phyloP scores from a whole-genome alignment of 768 basidiomycete genomes.

The Lactarius sp. region DNA sequence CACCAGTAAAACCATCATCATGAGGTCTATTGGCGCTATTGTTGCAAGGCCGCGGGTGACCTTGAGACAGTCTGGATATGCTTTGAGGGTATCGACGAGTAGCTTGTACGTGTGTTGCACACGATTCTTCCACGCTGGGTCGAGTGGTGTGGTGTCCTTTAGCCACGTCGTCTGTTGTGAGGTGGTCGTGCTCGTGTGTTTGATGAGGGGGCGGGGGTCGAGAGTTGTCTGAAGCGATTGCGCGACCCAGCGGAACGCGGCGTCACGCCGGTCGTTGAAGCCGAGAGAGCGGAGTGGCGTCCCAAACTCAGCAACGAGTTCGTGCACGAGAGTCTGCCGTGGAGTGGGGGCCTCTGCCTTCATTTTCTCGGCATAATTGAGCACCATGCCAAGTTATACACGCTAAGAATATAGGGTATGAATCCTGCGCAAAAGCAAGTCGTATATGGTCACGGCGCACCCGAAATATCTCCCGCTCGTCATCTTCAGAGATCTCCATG shows the following conservation, averaged over 20 bases:
- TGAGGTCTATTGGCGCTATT: slow-evolving; percentile 25
- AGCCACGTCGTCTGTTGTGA: slow-evolving; percentile 51
- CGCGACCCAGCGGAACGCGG: slow-evolving; percentile 54
- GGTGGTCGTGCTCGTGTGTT: slow-evolving; percentile 32
- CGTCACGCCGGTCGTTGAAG: slow-evolving; percentile 47
- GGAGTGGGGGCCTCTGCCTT: slow-evolving; percentile 29
- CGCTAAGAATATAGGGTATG: slow-evolving; percentile 23
- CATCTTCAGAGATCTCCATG: slow-evolving; percentile 27
- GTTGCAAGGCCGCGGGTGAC: slow-evolving; percentile 20
- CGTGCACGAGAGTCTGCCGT: slow-evolving; percentile 24
- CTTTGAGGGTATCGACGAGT: slow-evolving; percentile 14
- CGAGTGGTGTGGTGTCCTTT: slow-evolving; percentile 13
- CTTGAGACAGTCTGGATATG: slow-evolving; percentile 12
- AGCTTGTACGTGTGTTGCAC: slow-evolving; percentile 17
- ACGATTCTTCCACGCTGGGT: slow-evolving; percentile 12
- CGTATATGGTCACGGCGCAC: slow-evolving; percentile 22
- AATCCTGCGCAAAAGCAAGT: too few species aligned
- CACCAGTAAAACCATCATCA: slow-evolving; percentile 22
- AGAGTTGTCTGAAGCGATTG: slow-evolving; percentile 50
- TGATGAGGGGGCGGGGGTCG: slow-evolving; percentile 34
- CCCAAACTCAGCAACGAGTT: slow-evolving; percentile 23
- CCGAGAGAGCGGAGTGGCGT: slow-evolving; percentile 34
- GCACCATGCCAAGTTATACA: slow-evolving; percentile 31
- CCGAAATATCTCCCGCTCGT: slow-evolving; percentile 34
- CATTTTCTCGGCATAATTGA: slow-evolving; percentile 31